phyloP scores from a whole-genome alignment of 768 basidiomycete species.

The Boletus tomentosulus region DNA sequence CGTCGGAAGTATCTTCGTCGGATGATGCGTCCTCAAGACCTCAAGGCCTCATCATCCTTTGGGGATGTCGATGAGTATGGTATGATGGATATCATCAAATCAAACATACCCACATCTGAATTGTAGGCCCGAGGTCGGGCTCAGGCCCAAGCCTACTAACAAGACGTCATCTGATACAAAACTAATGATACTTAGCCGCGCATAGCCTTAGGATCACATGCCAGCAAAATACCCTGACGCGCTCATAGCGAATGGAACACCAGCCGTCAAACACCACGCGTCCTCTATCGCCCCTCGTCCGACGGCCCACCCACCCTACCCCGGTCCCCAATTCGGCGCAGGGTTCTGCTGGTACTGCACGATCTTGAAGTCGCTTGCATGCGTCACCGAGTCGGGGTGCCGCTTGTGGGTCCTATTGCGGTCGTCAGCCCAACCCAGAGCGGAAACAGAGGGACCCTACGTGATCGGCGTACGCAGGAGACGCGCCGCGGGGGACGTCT shows the following conservation, averaged over 20 bases:
- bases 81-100: too few species aligned
- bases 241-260: too few species aligned
- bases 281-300: constrained; percentile 10
- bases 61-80: too few species aligned
- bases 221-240: neutral
- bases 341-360: constrained; percentile 93
- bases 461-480: constrained; percentile 65
- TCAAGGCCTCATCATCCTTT: too few species aligned
- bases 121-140: too few species aligned
- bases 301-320: constrained; percentile 46
- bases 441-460: constrained; percentile 35
- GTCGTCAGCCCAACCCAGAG: neutral
- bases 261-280: too few species aligned
- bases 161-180: too few species aligned
- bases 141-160: too few species aligned
- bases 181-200: neutral
- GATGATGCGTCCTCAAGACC: too few species aligned
- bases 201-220: neutral
- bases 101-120: too few species aligned
- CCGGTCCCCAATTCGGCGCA: constrained; percentile 90
- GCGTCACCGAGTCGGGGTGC: constrained; percentile 62
- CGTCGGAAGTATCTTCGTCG: too few species aligned
- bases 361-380: constrained; percentile 65
- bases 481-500: constrained; percentile 63
- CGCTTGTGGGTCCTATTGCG: constrained; percentile 44